phyloP scores from a whole-genome alignment of 2,329 filamentous ascomycete genomes.

The Penicillium thymicola region DNA sequence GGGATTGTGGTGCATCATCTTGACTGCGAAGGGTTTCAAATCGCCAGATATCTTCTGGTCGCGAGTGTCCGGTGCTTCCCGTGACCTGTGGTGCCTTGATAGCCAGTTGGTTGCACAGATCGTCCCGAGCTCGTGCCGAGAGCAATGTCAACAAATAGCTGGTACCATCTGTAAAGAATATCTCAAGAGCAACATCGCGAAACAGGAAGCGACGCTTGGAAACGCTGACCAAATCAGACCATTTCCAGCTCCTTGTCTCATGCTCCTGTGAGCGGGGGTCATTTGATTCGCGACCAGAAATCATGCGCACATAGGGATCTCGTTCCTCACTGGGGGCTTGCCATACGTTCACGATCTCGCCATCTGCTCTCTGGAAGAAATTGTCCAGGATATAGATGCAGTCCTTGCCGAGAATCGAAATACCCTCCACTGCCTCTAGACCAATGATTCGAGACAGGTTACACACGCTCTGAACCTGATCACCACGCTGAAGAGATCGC shows the following conservation, averaged over 20 bases:
- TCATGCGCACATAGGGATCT: slow-evolving; percentile 92
- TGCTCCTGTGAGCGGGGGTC: slow-evolving; percentile 63
- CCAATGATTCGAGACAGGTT: slow-evolving; percentile 94
- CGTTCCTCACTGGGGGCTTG: slow-evolving; percentile 89
- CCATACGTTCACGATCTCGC: slow-evolving; percentile 95
- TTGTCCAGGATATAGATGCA: slow-evolving; percentile 93
- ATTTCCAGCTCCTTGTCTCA: slow-evolving; percentile 86
- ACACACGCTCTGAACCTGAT: slow-evolving; percentile 88
- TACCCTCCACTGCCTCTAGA: slow-evolving; percentile 87
- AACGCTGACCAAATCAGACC: slow-evolving; percentile 90
- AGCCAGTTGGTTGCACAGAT: slow-evolving; percentile 72
- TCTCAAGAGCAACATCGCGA: slow-evolving; percentile 90
- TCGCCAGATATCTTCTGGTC: slow-evolving; percentile 87
- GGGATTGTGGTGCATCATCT: slow-evolving; percentile 60
- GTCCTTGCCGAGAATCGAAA: slow-evolving; percentile 89
- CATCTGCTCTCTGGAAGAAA: slow-evolving; percentile 90
- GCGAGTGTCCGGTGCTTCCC: slow-evolving; percentile 64
- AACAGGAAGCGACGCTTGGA: slow-evolving; percentile 95
- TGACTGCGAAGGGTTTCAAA: slow-evolving; percentile 75
- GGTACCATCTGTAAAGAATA: slow-evolving; percentile 94
- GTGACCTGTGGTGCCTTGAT: slow-evolving; percentile 77
- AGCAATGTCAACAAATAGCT: slow-evolving; percentile 90
- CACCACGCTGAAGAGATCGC: slow-evolving; percentile 84
- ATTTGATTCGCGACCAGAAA: slow-evolving; percentile 70
- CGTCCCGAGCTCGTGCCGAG: slow-evolving; percentile 69